These are phyloP conservation scores for Diaporthe longicolla DNA, from an alignment of 2,329 filamentous ascomycete species.

Conservation along the genomic window DNA sequence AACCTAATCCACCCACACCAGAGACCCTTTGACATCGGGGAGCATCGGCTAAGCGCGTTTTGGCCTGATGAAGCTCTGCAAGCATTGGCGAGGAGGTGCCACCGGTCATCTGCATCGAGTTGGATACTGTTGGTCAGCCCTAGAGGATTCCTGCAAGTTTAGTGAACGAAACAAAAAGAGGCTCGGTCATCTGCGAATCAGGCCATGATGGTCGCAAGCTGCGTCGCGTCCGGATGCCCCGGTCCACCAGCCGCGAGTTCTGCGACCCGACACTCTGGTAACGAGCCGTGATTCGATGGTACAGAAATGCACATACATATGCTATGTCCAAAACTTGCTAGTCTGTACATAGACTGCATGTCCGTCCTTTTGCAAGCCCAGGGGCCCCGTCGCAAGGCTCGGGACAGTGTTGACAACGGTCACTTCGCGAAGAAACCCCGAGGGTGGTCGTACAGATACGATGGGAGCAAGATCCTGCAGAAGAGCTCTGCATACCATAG, in stretches of 20 bases:
- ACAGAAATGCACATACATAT: background rate
- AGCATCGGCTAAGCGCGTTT: background rate
- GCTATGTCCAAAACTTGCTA: background rate
- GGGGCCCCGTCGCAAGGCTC: background rate
- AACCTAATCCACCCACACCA: background rate
- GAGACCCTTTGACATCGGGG: background rate
- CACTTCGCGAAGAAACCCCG: constrained; percentile 5
- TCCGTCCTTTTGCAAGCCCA: background rate
- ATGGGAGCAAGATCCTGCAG: constrained; percentile 3
- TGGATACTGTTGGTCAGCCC: background rate
- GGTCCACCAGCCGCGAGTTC: background rate
- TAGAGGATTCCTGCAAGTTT: background rate
- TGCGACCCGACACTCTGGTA: constrained; percentile 22
- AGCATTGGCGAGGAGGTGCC: background rate
- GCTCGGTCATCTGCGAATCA: background rate
- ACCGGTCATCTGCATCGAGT: background rate
- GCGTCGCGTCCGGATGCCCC: background rate
- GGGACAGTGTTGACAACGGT: background rate
- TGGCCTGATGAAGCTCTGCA: background rate
- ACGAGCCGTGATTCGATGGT: background rate
- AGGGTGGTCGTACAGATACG: background rate
- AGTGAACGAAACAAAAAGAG: background rate
- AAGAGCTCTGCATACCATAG: constrained; percentile 14
- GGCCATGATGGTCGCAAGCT: background rate
- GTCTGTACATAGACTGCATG: background rate